Percentiles rank a stretch among this genome's conserved stretches.
phyloP scores from a whole-genome alignment of 108 stramenopile genomes.

The Parmales sp. region DNA sequence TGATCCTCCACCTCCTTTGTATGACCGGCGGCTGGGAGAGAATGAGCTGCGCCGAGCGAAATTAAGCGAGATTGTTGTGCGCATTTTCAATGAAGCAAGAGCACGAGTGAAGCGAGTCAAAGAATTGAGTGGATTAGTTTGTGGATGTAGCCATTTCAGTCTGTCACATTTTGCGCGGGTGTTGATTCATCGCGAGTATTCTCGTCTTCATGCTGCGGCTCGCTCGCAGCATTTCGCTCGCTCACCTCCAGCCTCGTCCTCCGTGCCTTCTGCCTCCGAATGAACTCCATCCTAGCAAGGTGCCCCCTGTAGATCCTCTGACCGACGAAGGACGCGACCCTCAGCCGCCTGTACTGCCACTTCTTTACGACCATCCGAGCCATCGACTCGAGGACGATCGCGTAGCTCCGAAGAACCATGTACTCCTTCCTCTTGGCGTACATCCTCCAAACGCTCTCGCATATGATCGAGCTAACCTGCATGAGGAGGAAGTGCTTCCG shows the following conservation, averaged over 20 bases:
- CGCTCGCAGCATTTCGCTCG: no score
- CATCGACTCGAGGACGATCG: neutral
- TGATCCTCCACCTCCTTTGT: neutral
- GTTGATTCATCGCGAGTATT: no score
- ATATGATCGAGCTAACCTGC: neutral
- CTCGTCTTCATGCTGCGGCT: no score
- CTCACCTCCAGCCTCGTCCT: neutral
- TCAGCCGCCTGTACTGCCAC: constrained; percentile 5
- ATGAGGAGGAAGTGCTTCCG: neutral
- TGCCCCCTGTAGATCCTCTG: constrained; percentile 2
- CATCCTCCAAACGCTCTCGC: neutral
- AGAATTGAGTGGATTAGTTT: no score
- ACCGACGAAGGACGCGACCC: neutral
- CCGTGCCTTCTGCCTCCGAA: neutral
- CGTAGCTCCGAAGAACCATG: neutral
- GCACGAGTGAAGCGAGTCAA: no score
- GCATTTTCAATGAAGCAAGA: no score
- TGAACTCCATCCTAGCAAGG: neutral
- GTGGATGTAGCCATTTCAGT: no score
- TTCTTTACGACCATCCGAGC: constrained; percentile 5
- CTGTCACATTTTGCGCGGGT: no score
- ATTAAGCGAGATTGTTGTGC: no score
- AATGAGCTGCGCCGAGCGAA: no score
- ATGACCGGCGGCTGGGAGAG: constrained; percentile 1
- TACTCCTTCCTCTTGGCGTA: constrained; percentile 6